phyloP scores from a whole-genome alignment of 75 land plant genomes.

The Cupressus sempervirens region DNA sequence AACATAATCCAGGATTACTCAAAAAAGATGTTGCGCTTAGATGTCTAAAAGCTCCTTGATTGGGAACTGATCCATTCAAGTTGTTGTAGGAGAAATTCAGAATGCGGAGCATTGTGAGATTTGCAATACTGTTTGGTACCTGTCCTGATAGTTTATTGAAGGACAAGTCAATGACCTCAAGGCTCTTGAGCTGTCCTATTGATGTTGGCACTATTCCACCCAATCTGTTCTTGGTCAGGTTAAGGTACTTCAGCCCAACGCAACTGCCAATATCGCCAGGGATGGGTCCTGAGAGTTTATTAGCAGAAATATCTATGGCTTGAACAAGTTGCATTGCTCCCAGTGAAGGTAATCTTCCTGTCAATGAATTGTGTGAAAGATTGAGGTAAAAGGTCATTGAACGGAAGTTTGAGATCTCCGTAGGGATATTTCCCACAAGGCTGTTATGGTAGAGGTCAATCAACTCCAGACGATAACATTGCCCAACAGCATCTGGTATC shows the following conservation, averaged over 20 bases:
- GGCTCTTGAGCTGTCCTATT: not conserved
- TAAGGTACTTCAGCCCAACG: slow-evolving; percentile 7
- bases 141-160: slow-evolving; percentile 24
- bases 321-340: not conserved
- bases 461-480: not conserved
- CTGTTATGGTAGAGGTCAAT: not conserved
- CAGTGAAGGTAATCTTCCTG: slow-evolving; percentile 1
- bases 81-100: slow-evolving; percentile 30
- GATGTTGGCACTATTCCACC: not conserved
- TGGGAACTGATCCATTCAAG: slow-evolving; percentile 28
- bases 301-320: slow-evolving; percentile 23
- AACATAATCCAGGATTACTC: slow-evolving; percentile 26
- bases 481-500: slow-evolving; percentile 13
- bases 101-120: not conserved
- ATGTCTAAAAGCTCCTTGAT: slow-evolving; percentile 17
- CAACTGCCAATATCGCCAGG: slow-evolving; percentile 26
- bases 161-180: slow-evolving; percentile 28
- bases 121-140: slow-evolving; percentile 15
- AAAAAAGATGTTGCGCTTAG: slow-evolving; percentile 8
- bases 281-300: slow-evolving; percentile 28
- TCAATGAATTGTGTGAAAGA: slow-evolving; percentile 16
- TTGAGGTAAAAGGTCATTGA: slow-evolving; percentile 26
- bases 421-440: slow-evolving; percentile 8
- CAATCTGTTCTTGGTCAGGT: slow-evolving; percentile 1
- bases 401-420: slow-evolving; percentile 34